Evolutionary conservation across 306 rosid genomes (phyloP), one percentile per base, ranked within the genome.

Genomic region (Cucurbita pepo): DNA sequence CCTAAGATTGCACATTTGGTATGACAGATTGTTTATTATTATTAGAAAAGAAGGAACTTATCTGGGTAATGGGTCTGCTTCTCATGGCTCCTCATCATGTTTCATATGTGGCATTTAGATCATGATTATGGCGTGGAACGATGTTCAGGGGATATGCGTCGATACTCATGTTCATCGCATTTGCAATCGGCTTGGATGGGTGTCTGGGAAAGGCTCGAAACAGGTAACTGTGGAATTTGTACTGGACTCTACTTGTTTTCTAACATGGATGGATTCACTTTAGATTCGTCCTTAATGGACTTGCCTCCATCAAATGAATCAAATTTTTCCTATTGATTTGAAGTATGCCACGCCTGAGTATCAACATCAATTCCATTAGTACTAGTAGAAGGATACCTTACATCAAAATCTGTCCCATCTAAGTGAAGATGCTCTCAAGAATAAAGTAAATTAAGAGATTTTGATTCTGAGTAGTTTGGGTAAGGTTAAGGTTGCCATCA

Each of bases 1-100:
- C 98, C 98, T 64, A 93, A 93, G 87, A 93, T 93, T 83, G 98
- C 97, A 78, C 96, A 93, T 86, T 81, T 93, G 94, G 96, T 93
- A 82, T 71, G 63, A 58, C 48, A 74, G 40, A 59, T 71, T 69
- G 30, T 75, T 60, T 5, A 30, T 71, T 34, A 30, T 71, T 34
- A 19, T 75, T 73, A 60, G 78, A 80, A 61, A 75, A 59, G 58
- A 56, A 43, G 54, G 6, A 57, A 40, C 7, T 38, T 37, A 18
- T 40, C 40, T 30, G 3, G 54, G 54, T 50, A 50, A 50, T 73
- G 62, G 72, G 19, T 47, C 4, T 71, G 63, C 67, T 73, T 50
- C 77, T 30, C 66, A 55, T 64, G 72, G 73, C 72, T 53, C 15
- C 72, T 53, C 15, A 67, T 79, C 40, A 45, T 58, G 44, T 61